Evolutionary conservation across 371 early-diverging fungal species (phyloP).

Genomic region (Rhizopus sp.): DNA sequence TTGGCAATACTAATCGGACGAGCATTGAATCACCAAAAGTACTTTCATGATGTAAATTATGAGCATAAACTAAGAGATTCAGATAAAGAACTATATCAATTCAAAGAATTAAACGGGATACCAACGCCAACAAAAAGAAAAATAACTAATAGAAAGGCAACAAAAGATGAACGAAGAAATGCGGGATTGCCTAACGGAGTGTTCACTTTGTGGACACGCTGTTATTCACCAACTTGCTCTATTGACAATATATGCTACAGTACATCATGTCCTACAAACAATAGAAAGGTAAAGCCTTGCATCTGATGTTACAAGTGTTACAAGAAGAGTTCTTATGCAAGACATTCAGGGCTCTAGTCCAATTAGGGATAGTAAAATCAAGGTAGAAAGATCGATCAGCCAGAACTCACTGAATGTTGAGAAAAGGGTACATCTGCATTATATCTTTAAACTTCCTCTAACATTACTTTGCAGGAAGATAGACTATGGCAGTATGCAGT

Average conservation of each 20-base stretch:
- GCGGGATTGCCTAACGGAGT: constrained; percentile 48
- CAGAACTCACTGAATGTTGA: constrained; percentile 20
- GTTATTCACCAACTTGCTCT: constrained; percentile 71
- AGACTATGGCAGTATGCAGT: constrained; percentile 61
- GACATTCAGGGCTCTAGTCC: background rate
- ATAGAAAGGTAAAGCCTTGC: constrained; percentile 29
- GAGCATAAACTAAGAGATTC: constrained; percentile 78
- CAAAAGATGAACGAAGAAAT: background rate
- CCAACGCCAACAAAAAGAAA: background rate
- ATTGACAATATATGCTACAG: constrained; percentile 57
- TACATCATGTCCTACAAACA: constrained; percentile 54
- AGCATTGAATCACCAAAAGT: constrained; percentile 77
- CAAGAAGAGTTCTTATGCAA: background rate
- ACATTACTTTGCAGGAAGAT: constrained; percentile 19
- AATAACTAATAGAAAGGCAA: background rate
- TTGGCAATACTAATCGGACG: constrained; percentile 81
- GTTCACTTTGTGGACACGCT: constrained; percentile 64
- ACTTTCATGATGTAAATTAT: constrained; percentile 86
- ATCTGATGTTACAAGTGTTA: too few species aligned
- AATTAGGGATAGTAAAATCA: background rate
- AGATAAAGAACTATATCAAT: constrained; percentile 74
- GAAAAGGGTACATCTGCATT: constrained; percentile 10
- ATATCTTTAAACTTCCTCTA: background rate
- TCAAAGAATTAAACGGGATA: constrained; percentile 40
- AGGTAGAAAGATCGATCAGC: constrained; percentile 5